Conservation (phyloP, 2,329 filamentous ascomycete genomes). For the Didymella segeticola region DNA sequence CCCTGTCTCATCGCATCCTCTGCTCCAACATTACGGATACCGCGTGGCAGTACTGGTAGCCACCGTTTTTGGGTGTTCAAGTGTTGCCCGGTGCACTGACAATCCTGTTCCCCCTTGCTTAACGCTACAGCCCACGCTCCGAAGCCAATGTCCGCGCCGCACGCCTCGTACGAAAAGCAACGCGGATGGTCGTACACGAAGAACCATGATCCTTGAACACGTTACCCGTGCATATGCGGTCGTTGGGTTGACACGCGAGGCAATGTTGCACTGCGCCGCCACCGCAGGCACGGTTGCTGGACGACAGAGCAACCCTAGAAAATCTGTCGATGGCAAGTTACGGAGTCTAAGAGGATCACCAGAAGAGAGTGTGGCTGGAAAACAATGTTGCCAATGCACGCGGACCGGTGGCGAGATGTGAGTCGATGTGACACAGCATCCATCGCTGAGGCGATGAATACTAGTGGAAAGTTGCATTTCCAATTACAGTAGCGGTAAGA, state of each 20-base stretch:
- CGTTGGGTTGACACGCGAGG: conserved; percentile 3
- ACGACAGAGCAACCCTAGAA: too few relatives aligned
- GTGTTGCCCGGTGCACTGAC: not conserved
- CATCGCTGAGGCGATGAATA: not conserved
- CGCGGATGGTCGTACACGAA: not conserved
- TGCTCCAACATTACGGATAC: not conserved
- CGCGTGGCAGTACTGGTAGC: not conserved
- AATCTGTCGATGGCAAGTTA: too few relatives aligned
- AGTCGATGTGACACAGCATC: conserved; percentile 8
- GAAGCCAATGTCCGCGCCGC: not conserved
- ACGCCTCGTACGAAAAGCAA: not conserved
- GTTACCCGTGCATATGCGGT: conserved; percentile 6
- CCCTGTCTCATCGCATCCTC: not conserved
- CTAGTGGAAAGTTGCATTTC: not conserved
- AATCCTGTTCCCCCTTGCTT: conserved; percentile 1
- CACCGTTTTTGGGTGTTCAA: not conserved
- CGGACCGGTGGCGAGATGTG: not conserved
- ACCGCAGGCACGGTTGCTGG: not conserved
- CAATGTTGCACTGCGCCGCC: conserved; percentile 9
- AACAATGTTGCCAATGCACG: conserved; percentile 1
- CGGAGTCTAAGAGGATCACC: too few relatives aligned
- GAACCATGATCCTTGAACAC: not conserved
- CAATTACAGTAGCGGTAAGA: not conserved
- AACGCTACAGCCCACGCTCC: not conserved
- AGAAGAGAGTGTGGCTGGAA: not conserved